phyloP scores from a whole-genome alignment of 2,329 filamentous ascomycete genomes.

The Claviceps lovelessii region DNA sequence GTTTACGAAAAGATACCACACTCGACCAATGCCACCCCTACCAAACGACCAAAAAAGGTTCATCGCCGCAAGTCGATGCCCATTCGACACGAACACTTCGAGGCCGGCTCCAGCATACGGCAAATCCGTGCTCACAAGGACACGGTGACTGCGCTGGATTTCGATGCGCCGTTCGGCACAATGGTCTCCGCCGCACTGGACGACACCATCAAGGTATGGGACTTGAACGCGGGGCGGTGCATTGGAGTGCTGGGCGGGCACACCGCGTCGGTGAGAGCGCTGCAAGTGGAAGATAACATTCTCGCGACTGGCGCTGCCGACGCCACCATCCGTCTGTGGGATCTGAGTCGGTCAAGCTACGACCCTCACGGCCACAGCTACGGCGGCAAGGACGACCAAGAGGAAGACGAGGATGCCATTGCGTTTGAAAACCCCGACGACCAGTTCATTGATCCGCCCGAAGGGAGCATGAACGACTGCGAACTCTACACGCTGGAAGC shows the following conservation, averaged over 20 bases:
- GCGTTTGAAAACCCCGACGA: slow-evolving; percentile 60
- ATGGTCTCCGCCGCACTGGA: slow-evolving; percentile 87
- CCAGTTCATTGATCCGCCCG: slow-evolving; percentile 52
- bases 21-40: slow-evolving; percentile 32
- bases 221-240: slow-evolving; percentile 82
- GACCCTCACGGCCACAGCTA: slow-evolving; percentile 51
- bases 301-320: slow-evolving; percentile 90
- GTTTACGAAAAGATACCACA: slow-evolving; percentile 84
- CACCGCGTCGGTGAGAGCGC: slow-evolving; percentile 76
- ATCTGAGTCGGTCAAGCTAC: slow-evolving; percentile 78
- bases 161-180: slow-evolving; percentile 92
- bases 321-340: slow-evolving; percentile 88
- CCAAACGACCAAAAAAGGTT: slow-evolving; percentile 35
- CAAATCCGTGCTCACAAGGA: slow-evolving; percentile 84
- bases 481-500: slow-evolving; percentile 76
- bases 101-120: slow-evolving; percentile 74
- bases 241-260: slow-evolving; percentile 88
- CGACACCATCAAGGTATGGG: slow-evolving; percentile 91
- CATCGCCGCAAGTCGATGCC: slow-evolving; percentile 74
- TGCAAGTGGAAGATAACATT: slow-evolving; percentile 93
- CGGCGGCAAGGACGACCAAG: slow-evolving; percentile 39
- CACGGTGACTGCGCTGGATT: slow-evolving; percentile 78
- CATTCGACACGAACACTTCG: slow-evolving; percentile 87
- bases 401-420: slow-evolving; percentile 51
- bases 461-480: slow-evolving; percentile 78